phyloP scores from a whole-genome alignment of 768 basidiomycete genomes.

The Xerocomellus amylosporus region DNA sequence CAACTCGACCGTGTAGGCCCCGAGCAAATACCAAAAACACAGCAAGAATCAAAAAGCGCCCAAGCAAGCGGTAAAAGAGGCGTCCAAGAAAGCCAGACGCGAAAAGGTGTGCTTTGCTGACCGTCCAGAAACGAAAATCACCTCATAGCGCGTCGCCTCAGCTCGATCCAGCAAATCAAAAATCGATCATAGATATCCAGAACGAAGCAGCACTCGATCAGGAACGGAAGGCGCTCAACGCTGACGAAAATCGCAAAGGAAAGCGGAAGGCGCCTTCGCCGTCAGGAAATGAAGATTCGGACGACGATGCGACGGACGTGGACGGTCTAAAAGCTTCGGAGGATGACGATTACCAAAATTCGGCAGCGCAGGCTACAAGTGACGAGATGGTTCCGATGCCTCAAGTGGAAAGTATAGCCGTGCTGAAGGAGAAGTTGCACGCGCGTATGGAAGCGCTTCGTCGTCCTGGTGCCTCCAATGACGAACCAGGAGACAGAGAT shows the following conservation, averaged over 20 bases:
- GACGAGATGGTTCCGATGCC: conserved; percentile 62
- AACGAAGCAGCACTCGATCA: conserved; percentile 42
- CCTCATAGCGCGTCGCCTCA: conserved; percentile 27
- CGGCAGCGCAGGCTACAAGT: not conserved
- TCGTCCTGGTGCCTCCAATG: conserved; percentile 34
- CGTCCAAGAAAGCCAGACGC: conserved; percentile 81
- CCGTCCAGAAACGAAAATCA: not conserved
- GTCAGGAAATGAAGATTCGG: conserved; percentile 27
- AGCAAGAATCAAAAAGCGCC: conserved; percentile 82
- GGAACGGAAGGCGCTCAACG: conserved; percentile 27
- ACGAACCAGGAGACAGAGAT: conserved; percentile 65
- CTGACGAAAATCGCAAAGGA: conserved; percentile 34
- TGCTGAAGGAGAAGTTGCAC: conserved; percentile 71
- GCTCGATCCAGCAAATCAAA: conserved; percentile 93
- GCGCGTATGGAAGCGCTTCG: conserved; percentile 71
- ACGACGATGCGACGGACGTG: conserved; percentile 30
- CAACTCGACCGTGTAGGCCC: conserved; percentile 23
- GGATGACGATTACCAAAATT: not conserved
- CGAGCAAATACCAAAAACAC: conserved; percentile 79
- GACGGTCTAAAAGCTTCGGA: conserved; percentile 33
- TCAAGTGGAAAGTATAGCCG: conserved; percentile 54
- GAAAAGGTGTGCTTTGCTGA: conserved; percentile 60
- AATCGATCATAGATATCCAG: conserved; percentile 71
- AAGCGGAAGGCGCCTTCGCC: conserved; percentile 44
- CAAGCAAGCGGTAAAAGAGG: conserved; percentile 86